These are phyloP conservation scores for Paulownia fortunei DNA, from an alignment of 257 asterid genomes.

Conservation along the genomic window DNA sequence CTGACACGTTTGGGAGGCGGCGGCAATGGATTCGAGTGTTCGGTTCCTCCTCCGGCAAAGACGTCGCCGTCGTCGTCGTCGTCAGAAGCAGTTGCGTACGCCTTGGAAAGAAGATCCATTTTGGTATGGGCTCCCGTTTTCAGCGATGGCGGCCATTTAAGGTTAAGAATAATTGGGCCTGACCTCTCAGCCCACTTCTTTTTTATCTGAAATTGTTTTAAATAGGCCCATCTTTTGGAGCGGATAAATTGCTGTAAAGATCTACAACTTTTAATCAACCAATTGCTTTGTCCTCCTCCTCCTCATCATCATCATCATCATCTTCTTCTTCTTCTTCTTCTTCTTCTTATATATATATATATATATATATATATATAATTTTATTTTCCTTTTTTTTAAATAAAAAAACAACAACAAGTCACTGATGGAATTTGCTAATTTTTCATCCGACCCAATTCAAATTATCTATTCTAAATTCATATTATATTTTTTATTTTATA, in stretches of 20 bases:
- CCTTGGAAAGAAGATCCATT: slow-evolving; percentile 79
- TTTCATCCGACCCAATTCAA: no score
- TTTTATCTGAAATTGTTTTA: background rate
- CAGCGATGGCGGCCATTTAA: background rate
- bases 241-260: background rate
- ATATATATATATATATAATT: no score
- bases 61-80: slow-evolving; percentile 47
- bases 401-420: no score
- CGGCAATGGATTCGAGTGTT: slow-evolving; percentile 9
- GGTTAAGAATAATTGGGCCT: background rate
- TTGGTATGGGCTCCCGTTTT: slow-evolving; percentile 8
- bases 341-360: no score
- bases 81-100: slow-evolving; percentile 65
- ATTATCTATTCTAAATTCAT: no score
- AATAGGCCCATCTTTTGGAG: background rate
- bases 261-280: no score
- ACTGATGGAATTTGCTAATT: no score
- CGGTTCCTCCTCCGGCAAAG: slow-evolving; percentile 18
- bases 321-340: no score
- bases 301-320: no score
- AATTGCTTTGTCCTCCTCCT: no score
- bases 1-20: slow-evolving; percentile 50
- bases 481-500: no score
- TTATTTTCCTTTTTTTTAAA: no score
- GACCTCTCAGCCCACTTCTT: background rate